Evolutionary conservation across 257 asterid genomes (phyloP).

Genomic region (Marsdenia floribunda): DNA sequence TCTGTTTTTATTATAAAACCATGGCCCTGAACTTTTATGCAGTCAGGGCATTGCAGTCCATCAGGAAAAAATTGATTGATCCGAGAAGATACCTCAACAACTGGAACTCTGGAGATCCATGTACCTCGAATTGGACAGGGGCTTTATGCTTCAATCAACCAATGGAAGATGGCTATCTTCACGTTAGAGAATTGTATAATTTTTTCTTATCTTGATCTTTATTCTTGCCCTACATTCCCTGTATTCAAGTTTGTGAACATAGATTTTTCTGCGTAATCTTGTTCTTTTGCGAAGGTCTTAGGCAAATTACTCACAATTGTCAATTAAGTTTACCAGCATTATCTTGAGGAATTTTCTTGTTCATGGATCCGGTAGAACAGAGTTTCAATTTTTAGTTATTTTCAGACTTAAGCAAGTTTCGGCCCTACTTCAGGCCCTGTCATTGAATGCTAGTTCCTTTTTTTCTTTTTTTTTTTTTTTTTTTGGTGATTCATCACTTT

Average conservation of each 20-base stretch:
- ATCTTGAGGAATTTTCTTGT: not conserved
- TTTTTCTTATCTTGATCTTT: conserved; percentile 9
- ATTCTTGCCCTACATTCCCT: not conserved
- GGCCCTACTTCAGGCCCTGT: not conserved
- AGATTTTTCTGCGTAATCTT: not conserved
- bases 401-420: not conserved
- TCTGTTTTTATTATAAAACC: not conserved
- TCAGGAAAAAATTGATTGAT: conserved; percentile 54
- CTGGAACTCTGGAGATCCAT: conserved; percentile 88
- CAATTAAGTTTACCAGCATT: not conserved
- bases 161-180: conserved; percentile 57
- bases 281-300: not conserved
- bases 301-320: not conserved
- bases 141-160: conserved; percentile 56
- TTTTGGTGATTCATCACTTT: no score
- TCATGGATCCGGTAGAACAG: not conserved
- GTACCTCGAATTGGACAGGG: conserved; percentile 78
- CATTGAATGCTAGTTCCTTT: no score
- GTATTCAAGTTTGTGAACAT: not conserved
- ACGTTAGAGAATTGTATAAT: conserved; percentile 76
- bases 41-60: conserved; percentile 66
- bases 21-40: conserved; percentile 23
- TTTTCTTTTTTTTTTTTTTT: no score
- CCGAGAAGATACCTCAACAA: conserved; percentile 47
- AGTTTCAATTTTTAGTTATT: not conserved